A percentile compares a stretch with the other conserved stretches of the same genome.
phyloP scores from a whole-genome alignment of 257 asterid species.

The Solanum acaule region DNA sequence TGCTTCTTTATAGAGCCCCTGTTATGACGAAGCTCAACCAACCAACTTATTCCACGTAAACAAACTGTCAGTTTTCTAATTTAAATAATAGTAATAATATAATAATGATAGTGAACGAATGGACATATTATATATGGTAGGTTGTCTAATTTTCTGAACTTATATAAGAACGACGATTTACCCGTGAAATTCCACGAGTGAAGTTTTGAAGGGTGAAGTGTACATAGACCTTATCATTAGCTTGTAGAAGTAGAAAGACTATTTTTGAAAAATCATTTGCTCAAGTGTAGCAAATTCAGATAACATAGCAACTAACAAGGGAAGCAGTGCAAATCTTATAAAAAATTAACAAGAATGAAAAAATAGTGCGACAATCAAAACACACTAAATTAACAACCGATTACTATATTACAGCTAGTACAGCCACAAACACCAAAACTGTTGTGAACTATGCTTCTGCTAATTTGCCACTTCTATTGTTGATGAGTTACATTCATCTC shows the following conservation, averaged over 20 bases:
- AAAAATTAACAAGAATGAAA: not conserved
- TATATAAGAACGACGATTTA: too few relatives aligned
- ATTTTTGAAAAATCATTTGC: too few relatives aligned
- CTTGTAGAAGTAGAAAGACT: too few relatives aligned
- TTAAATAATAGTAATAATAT: not conserved
- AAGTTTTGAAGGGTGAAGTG: rapidly evolving
- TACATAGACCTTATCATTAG: too few relatives aligned
- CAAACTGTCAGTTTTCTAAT: not conserved
- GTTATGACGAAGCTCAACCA: not conserved
- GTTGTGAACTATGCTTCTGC: not conserved
- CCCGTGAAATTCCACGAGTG: too few relatives aligned
- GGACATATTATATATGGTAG: not conserved
- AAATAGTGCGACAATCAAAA: not conserved
- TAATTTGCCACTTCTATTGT: not conserved
- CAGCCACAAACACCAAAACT: not conserved
- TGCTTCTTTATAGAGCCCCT: not conserved
- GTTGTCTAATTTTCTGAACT: not conserved
- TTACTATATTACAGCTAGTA: too few relatives aligned
- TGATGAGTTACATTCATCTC: not conserved
- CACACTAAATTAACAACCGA: not conserved
- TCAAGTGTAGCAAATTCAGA: rapidly evolving
- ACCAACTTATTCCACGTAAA: not conserved
- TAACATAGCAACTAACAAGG: not conserved
- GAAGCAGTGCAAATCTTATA: rapidly evolving
- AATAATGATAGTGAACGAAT: not conserved